These are phyloP conservation scores for Fraxinus ornus DNA, from an alignment of 305 asterid species.

Conservation along the genomic window DNA sequence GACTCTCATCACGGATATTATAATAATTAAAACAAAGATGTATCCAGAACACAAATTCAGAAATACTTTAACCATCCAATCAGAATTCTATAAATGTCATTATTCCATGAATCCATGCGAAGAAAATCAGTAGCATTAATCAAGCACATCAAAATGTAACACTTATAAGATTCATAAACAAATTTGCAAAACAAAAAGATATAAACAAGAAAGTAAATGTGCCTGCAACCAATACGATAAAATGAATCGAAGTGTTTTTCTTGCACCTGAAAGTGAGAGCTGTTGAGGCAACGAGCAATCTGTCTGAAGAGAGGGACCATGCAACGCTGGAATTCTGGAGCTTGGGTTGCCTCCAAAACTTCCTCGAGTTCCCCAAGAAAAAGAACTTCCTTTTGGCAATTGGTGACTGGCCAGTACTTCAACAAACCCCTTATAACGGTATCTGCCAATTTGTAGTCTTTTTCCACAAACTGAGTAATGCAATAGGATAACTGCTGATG, in stretches of 20 bases:
- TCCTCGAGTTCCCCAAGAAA: slow-evolving; percentile 84
- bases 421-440: slow-evolving; percentile 71
- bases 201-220: background rate
- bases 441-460: slow-evolving; percentile 77
- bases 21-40: background rate
- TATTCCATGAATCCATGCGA: background rate
- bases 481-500: slow-evolving; percentile 83
- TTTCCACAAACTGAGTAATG: slow-evolving; percentile 73
- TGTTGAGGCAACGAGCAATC: slow-evolving; percentile 69
- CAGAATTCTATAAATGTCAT: background rate
- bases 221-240: slow-evolving; percentile 6
- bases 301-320: slow-evolving; percentile 77
- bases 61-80: background rate
- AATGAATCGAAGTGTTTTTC: slow-evolving; percentile 1
- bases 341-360: slow-evolving; percentile 77
- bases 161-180: background rate
- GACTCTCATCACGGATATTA: background rate
- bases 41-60: background rate
- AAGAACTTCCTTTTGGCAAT: slow-evolving; percentile 79
- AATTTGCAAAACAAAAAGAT: slow-evolving; percentile 2
- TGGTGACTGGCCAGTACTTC: slow-evolving; percentile 83
- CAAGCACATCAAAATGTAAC: slow-evolving; percentile 1
- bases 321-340: slow-evolving; percentile 67
- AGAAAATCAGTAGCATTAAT: background rate
- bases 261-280: slow-evolving; percentile 84